phyloP scores from a whole-genome alignment of 2,329 filamentous ascomycete species.

The Aspergillus latus region DNA sequence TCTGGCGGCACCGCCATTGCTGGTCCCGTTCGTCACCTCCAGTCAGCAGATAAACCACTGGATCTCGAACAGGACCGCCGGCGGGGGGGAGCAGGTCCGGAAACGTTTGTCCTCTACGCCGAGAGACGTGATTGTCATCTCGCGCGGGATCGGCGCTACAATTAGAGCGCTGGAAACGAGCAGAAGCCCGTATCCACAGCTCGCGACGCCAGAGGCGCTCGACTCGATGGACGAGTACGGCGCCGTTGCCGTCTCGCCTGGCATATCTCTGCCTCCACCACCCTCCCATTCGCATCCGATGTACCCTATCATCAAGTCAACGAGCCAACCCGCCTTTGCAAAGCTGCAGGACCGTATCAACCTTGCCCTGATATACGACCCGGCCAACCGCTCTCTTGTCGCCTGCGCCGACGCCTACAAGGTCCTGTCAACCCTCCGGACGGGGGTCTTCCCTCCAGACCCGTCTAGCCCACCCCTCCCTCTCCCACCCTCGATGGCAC shows the following conservation, averaged over 20 bases:
- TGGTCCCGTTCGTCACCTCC: background rate
- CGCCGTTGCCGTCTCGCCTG: background rate
- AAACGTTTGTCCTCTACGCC: background rate
- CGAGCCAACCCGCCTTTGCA: background rate
- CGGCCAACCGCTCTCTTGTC: background rate
- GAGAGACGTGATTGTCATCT: background rate
- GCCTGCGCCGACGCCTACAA: slow-evolving; percentile 3
- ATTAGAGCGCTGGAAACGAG: background rate
- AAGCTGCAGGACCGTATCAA: background rate
- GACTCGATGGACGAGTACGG: slow-evolving; percentile 1
- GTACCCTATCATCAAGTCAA: background rate
- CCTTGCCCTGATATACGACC: background rate
- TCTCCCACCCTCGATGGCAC: background rate
- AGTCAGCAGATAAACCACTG: slow-evolving; percentile 9
- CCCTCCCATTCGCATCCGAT: slow-evolving; percentile 3
- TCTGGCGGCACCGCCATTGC: background rate
- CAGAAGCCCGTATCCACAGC: background rate
- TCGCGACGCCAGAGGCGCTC: background rate
- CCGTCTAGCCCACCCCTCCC: background rate
- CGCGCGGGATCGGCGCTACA: background rate
- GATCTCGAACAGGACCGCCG: background rate
- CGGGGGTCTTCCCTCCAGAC: background rate
- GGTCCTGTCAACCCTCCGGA: background rate
- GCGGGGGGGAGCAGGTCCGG: background rate
- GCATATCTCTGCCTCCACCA: background rate